These are phyloP conservation scores for Pichia paraexigua DNA, from an alignment of 805 yeast genomes.

Conservation along the genomic window DNA sequence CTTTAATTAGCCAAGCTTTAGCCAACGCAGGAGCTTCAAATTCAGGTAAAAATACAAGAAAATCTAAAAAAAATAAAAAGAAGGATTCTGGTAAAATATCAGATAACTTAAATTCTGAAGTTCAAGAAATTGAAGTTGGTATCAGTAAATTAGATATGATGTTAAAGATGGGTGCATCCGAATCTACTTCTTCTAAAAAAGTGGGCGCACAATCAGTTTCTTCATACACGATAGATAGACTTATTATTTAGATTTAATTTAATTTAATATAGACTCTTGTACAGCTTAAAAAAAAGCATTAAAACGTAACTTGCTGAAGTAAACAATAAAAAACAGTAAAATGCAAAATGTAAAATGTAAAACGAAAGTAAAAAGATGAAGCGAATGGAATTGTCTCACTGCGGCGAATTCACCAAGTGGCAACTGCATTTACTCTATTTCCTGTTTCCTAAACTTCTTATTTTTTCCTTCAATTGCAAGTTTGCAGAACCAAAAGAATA, in stretches of 20 bases:
- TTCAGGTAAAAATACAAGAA: conserved; percentile 2
- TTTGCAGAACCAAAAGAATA: neutral
- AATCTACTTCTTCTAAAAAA: conserved; percentile 18
- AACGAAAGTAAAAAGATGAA: neutral
- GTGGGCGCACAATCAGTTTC: conserved; percentile 38
- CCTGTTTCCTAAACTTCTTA: neutral
- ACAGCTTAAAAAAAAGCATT: neutral
- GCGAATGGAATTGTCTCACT: neutral
- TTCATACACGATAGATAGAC: conserved; percentile 45
- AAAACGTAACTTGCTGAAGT: neutral
- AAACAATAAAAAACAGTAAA: no score
- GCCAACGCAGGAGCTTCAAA: conserved; percentile 15
- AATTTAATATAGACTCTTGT: neutral
- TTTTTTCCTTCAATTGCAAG: neutral
- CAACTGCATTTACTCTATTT: neutral
- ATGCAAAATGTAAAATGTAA: neutral
- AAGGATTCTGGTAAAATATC: neutral
- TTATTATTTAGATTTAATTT: conserved; percentile 26
- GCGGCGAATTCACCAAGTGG: neutral
- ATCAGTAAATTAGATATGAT: conserved; percentile 19
- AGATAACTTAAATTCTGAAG: neutral
- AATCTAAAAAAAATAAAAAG: conserved; percentile 15
- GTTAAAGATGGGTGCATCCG: conserved; percentile 18
- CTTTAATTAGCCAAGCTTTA: conserved; percentile 40
- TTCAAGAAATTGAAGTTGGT: conserved; percentile 19